Base-by-base conservation (phyloP, 2,329 filamentous ascomycete species). In the Cladosporium phlei region DNA sequence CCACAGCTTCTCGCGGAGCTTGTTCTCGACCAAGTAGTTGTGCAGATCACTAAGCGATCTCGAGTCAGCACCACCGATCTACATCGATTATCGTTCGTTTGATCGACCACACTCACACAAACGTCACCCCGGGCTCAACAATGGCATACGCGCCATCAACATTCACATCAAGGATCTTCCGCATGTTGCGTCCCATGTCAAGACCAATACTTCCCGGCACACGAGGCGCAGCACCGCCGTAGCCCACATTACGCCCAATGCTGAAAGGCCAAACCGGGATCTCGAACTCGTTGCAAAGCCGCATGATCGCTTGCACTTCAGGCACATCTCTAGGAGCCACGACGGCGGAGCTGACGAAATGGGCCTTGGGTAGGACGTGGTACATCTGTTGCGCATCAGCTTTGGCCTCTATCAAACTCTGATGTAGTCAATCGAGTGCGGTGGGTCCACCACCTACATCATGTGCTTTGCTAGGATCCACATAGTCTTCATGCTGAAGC, bases 41-140 rank as follows among this genome's bases (percentile, higher is more conserved):
- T 79, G 68, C 6, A 80, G 62, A 21, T 69, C 68, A 46, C 72
- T 70, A 54, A 72, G n/a, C n/a, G n/a, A 79, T 14, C 20, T 37
- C 20, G 2, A 8, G 20, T 37, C 33, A 37, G 33, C 6, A 5
- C 10, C 12, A 20, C 22, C 4, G 7, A 12, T 7, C 11, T 9
- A 5, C 11, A 22, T n/a, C n/a, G n/a, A n/a, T n/a, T n/a, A n/a
- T n/a, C n/a, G n/a, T n/a, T 2, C 2, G 1, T 7, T 14, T 5
- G 10, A n/a, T 37, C 12, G 17, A 14, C 12, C 12, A 22, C 9
- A 22, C 33, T 37, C 19, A 37, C 33, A 24, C 33, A 8, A 43
- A 43, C 0, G 75, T 74, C 0, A 80, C 77, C 1, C 77, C 77
- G 0, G 77, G 77, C 55, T 80, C 76, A 4, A 80, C 67, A 0